Evolutionary conservation across 805 yeast species (phyloP).

Genomic region (Lachancea sp.): DNA sequence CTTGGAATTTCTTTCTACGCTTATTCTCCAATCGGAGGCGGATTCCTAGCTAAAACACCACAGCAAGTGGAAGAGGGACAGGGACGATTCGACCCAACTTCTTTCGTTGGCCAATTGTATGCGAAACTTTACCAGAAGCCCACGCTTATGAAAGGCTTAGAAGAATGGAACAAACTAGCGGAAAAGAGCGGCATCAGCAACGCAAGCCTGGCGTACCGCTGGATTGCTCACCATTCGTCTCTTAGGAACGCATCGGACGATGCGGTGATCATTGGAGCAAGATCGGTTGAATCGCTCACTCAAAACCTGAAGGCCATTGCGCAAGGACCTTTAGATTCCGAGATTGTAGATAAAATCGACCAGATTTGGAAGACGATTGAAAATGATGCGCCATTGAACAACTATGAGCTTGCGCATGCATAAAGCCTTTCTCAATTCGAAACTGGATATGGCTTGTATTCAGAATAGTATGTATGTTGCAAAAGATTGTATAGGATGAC

Average conservation of each 20-base stretch:
- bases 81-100: conserved; percentile 16
- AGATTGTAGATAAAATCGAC: conserved; percentile 18
- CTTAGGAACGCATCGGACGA: conserved; percentile 16
- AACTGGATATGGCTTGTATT: too few species aligned
- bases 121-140: conserved; percentile 16
- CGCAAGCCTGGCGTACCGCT: conserved; percentile 21
- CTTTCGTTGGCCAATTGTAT: conserved; percentile 15
- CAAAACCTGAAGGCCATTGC: conserved; percentile 16
- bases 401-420: conserved; percentile 7
- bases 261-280: conserved; percentile 21
- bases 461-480: too few species aligned
- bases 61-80: conserved; percentile 10
- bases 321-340: conserved; percentile 6
- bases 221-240: conserved; percentile 19
- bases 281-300: conserved; percentile 14
- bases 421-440: too few species aligned
- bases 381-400: conserved; percentile 20
- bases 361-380: conserved; percentile 18
- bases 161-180: conserved; percentile 15
- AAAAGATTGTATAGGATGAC: too few species aligned
- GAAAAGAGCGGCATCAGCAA: conserved; percentile 13
- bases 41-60: conserved; percentile 17
- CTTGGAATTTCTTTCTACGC: conserved; percentile 21
- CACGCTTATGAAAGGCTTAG: conserved; percentile 16
- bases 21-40: conserved; percentile 25